A percentile compares a stretch with the other conserved stretches of the same genome.
Evolutionary conservation across 768 basidiomycete genomes (phyloP).

Genomic region (Austroboletus festivus): DNA sequence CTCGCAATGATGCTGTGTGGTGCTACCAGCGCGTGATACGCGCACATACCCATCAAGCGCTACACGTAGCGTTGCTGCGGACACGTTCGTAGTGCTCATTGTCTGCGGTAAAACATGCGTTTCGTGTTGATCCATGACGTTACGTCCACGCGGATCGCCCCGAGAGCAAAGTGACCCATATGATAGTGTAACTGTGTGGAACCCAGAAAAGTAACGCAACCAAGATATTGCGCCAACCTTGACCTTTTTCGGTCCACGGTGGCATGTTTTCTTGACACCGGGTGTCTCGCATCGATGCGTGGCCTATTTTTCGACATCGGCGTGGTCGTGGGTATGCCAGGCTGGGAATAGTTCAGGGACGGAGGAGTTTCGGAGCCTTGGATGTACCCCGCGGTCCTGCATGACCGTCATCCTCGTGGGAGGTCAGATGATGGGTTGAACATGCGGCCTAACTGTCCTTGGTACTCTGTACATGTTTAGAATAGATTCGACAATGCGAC

Average conservation of each 20-base stretch:
- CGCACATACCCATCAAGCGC: too few relatives aligned
- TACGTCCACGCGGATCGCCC: conserved; percentile 4
- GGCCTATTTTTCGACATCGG: too few relatives aligned
- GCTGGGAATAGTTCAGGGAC: conserved; percentile 6
- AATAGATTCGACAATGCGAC: not conserved
- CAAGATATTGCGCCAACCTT: not conserved
- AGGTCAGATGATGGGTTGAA: conserved; percentile 13
- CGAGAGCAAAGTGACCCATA: too few relatives aligned
- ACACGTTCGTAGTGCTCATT: not conserved
- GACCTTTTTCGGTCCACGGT: conserved; percentile 1
- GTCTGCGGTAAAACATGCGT: not conserved
- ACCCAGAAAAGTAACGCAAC: not conserved
- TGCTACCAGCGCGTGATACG: too few relatives aligned
- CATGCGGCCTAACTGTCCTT: too few relatives aligned
- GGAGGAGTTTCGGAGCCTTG: not conserved
- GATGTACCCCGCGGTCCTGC: not conserved
- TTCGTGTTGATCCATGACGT: not conserved
- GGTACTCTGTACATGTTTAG: not conserved
- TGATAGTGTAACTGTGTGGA: conserved; percentile 5
- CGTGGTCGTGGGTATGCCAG: not conserved
- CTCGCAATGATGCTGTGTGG: not conserved
- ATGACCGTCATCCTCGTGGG: conserved; percentile 8
- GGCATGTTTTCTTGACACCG: conserved; percentile 2
- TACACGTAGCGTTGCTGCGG: too few relatives aligned
- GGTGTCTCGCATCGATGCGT: not conserved